Conservation (phyloP, 768 basidiomycete genomes). For the Pleurotus sapidus region DNA sequence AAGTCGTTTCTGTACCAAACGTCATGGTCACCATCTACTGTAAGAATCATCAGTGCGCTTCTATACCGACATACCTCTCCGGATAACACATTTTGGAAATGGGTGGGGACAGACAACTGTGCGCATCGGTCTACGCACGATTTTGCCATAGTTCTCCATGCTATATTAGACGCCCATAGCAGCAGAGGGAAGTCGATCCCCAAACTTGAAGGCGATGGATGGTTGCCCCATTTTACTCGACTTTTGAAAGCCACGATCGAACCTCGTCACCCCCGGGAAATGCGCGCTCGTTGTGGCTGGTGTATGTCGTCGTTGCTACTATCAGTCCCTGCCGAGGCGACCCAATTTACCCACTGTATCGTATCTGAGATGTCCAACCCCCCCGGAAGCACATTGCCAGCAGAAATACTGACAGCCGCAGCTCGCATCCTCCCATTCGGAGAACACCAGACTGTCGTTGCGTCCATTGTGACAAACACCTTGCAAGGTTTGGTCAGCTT, state of each 20-base stretch:
- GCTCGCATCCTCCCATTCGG: slow-evolving; percentile 16
- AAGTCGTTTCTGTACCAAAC: slow-evolving; percentile 36
- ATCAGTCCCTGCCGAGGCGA: slow-evolving; percentile 18
- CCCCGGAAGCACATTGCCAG: slow-evolving; percentile 22
- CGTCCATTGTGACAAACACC: slow-evolving; percentile 38
- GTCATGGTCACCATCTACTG: slow-evolving; percentile 41
- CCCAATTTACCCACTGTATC: slow-evolving; percentile 19
- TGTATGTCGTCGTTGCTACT: slow-evolving; percentile 28
- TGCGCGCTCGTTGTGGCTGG: slow-evolving; percentile 15
- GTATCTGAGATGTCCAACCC: slow-evolving; percentile 22
- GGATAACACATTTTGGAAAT: slow-evolving; percentile 25
- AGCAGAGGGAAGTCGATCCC: slow-evolving; percentile 9
- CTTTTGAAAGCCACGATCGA: slow-evolving; percentile 16
- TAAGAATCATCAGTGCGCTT: slow-evolving; percentile 38
- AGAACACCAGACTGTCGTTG: slow-evolving; percentile 21
- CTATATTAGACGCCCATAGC: slow-evolving; percentile 42
- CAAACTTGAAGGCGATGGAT: slow-evolving; percentile 18
- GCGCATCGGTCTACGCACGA: slow-evolving; percentile 19
- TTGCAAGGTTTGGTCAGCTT: slow-evolving; percentile 52
- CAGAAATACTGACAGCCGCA: slow-evolving; percentile 30
- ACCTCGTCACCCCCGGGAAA: slow-evolving; percentile 9
- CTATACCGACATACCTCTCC: slow-evolving; percentile 37
- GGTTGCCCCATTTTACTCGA: slow-evolving; percentile 28
- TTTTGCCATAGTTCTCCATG: slow-evolving; percentile 38
- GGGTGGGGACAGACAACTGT: slow-evolving; percentile 35